phyloP scores from a whole-genome alignment of 2,329 filamentous ascomycete species.

The Aspergillus sp. region DNA sequence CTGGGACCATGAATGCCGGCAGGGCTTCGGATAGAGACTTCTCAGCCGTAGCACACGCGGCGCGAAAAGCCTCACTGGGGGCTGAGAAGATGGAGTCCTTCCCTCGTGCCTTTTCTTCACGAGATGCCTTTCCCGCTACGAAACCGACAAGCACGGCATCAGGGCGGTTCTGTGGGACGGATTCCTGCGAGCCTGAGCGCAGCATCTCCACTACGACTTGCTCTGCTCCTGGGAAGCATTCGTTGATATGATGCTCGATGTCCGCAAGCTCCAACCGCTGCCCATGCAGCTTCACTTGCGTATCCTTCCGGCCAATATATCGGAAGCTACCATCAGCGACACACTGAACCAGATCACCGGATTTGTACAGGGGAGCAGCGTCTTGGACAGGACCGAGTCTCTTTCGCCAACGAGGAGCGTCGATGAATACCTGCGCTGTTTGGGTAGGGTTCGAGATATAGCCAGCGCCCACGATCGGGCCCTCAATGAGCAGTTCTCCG shows the following conservation, averaged over 20 bases:
- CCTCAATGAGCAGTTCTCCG: conserved; percentile 36
- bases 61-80: neutral
- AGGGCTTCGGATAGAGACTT: neutral
- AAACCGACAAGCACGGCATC: neutral
- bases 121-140: neutral
- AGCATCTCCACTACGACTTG: neutral
- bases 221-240: neutral
- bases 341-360: conserved; percentile 31
- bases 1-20: conserved; percentile 36
- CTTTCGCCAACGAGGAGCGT: conserved; percentile 20
- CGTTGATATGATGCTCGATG: conserved; percentile 19
- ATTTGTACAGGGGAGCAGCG: conserved; percentile 24
- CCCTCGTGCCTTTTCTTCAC: no score
- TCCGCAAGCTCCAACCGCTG: conserved; percentile 29
- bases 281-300: conserved; percentile 22
- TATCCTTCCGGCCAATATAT: conserved; percentile 12
- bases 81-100: neutral
- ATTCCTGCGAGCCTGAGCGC: neutral
- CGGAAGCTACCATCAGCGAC: conserved; percentile 15
- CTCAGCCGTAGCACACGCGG: neutral
- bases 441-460: conserved; percentile 25
- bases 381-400: neutral
- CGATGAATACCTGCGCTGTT: conserved; percentile 22
- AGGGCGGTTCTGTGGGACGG: neutral
- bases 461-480: conserved; percentile 20